Evolutionary conservation across 331 rosid species (phyloP).

Genomic region (Pyrus hybrid): DNA sequence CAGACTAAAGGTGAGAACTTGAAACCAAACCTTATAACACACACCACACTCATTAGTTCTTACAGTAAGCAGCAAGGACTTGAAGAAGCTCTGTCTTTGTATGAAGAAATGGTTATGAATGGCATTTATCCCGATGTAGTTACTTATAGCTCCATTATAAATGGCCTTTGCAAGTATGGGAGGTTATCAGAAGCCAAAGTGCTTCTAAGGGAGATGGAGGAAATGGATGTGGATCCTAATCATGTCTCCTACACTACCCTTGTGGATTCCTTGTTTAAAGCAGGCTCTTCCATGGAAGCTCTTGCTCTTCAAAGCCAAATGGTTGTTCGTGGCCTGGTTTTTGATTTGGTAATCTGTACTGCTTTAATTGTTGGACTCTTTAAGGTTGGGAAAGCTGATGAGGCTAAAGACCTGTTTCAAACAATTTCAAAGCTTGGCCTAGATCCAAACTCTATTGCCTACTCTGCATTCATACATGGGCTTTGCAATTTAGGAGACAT

Average conservation of each 20-base stretch:
- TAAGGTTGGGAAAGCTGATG: conserved; percentile 49
- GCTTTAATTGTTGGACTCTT: conserved; percentile 71
- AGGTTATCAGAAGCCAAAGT: conserved; percentile 54
- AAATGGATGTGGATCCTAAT: conserved; percentile 63
- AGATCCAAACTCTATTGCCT: conserved; percentile 60
- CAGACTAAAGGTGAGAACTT: conserved; percentile 13
- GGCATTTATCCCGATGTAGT: conserved; percentile 70
- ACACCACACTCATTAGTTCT: conserved; percentile 51
- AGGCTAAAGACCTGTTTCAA: conserved; percentile 51
- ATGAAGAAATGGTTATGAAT: conserved; percentile 62
- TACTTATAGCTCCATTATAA: conserved; percentile 53
- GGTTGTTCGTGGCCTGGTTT: conserved; percentile 57
- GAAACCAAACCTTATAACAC: conserved; percentile 50
- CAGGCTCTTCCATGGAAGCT: conserved; percentile 57
- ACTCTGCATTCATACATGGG: conserved; percentile 65
- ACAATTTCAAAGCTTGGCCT: conserved; percentile 45
- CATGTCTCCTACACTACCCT: conserved; percentile 63
- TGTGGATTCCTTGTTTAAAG: conserved; percentile 51
- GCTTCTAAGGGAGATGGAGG: conserved; percentile 68
- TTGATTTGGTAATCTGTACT: conserved; percentile 61
- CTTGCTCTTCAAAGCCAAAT: conserved; percentile 55
- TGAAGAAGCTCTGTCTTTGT: conserved; percentile 57
- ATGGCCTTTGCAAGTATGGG: conserved; percentile 73
- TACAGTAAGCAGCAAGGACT: conserved; percentile 40
- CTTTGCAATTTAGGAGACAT: conserved; percentile 67